Percentiles rank a stretch among this genome's conserved stretches.
These are phyloP conservation scores for Podospora tetraspora DNA, from an alignment of 495 filamentous ascomycete species.

Conservation along the genomic window DNA sequence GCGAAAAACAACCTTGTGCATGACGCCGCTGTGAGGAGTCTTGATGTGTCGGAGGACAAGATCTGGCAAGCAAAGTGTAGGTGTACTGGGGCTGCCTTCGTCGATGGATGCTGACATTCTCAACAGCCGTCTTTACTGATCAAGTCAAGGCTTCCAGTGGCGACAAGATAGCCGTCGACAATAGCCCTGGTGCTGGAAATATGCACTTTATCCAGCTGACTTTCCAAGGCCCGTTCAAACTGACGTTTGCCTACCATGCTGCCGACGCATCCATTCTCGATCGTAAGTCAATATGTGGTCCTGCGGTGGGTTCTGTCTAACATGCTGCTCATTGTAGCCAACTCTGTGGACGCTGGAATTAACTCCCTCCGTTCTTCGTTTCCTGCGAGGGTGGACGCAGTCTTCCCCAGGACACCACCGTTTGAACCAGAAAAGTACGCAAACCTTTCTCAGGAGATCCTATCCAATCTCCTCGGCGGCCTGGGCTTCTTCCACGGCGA, in stretches of 20 bases:
- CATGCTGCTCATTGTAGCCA: slow-evolving; percentile 54
- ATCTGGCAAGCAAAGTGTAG: slow-evolving; percentile 22
- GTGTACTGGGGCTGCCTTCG: neutral
- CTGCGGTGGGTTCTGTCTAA: slow-evolving; percentile 65
- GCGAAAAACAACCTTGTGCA: slow-evolving; percentile 43
- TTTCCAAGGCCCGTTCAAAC: slow-evolving; percentile 76
- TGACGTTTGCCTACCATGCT: neutral
- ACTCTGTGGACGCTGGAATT: neutral
- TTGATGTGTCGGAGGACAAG: slow-evolving; percentile 13
- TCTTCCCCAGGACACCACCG: slow-evolving; percentile 66
- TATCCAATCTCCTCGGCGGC: slow-evolving; percentile 85
- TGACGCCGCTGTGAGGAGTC: slow-evolving; percentile 12
- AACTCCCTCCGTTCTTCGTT: slow-evolving; percentile 42
- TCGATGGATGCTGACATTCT: neutral
- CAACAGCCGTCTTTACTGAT: slow-evolving; percentile 13
- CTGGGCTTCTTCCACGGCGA: slow-evolving; percentile 90
- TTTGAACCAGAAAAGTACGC: slow-evolving; percentile 64
- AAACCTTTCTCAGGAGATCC: slow-evolving; percentile 71
- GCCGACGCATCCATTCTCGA: neutral
- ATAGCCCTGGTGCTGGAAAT: slow-evolving; percentile 64
- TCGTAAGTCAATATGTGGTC: slow-evolving; percentile 5
- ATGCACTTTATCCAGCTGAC: slow-evolving; percentile 82
- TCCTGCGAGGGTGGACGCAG: slow-evolving; percentile 57
- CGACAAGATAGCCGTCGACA: slow-evolving; percentile 55
- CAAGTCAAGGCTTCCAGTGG: slow-evolving; percentile 2